These are phyloP conservation scores for Aspergillus jensenii DNA, from an alignment of 2,329 filamentous ascomycete genomes.

Conservation along the genomic window DNA sequence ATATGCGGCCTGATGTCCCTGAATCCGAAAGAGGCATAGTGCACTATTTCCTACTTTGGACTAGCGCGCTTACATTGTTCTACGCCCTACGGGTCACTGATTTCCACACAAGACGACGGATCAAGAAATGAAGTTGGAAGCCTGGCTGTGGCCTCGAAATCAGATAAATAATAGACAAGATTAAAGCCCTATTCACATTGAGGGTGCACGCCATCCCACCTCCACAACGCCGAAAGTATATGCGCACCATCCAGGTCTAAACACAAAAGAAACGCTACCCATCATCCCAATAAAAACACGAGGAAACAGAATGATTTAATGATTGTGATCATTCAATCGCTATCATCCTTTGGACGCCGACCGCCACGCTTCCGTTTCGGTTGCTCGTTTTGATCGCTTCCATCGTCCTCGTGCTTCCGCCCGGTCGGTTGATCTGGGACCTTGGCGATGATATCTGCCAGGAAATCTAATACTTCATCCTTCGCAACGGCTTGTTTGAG, in stretches of 20 bases:
- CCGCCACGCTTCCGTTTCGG: conserved; percentile 47
- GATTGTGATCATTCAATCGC: conserved; percentile 26
- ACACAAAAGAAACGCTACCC: conserved; percentile 17
- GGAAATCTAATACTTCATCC: conserved; percentile 91
- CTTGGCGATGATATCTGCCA: conserved; percentile 85
- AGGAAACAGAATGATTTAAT: conserved; percentile 9
- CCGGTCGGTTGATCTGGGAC: conserved; percentile 64
- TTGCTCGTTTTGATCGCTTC: conserved; percentile 49
- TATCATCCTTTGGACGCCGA: conserved; percentile 42
- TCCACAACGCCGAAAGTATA: conserved; percentile 26
- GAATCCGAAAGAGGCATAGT: neutral
- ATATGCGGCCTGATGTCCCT: neutral
- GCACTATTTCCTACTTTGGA: neutral
- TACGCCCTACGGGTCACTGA: too few relatives aligned
- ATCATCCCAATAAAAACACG: conserved; percentile 23
- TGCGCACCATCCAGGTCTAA: conserved; percentile 28
- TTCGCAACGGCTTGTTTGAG: conserved; percentile 86
- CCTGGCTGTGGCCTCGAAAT: conserved; percentile 2
- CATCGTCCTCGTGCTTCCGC: conserved; percentile 45
- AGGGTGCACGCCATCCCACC: conserved; percentile 24
- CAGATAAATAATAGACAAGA: conserved; percentile 7
- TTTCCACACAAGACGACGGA: neutral
- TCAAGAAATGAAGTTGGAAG: neutral
- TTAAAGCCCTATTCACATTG: conserved; percentile 21
- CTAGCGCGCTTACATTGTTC: conserved; percentile 2